Evolutionary conservation across 2,329 filamentous ascomycete species (phyloP).

Genomic region (Fusarium metavorans): DNA sequence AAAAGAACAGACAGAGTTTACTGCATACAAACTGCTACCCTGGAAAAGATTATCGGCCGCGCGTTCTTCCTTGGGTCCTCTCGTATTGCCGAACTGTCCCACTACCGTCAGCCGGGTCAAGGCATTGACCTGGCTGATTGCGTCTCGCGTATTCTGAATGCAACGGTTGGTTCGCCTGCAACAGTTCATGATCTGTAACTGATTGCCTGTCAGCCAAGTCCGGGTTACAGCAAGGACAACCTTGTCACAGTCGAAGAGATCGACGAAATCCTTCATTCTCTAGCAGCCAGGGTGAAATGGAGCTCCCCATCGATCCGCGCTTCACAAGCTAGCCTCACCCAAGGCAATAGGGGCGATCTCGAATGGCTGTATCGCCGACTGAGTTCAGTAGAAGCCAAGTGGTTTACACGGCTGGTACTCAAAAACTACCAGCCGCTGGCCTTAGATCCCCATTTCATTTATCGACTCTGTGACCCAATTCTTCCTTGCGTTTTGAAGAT

Average conservation of each 20-base stretch:
- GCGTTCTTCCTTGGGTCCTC: conserved; percentile 74
- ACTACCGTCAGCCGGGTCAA: conserved; percentile 69
- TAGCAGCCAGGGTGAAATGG: conserved; percentile 77
- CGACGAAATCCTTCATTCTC: conserved; percentile 71
- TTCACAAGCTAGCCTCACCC: conserved; percentile 41
- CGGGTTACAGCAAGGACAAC: conserved; percentile 43
- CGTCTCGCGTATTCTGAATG: conserved; percentile 72
- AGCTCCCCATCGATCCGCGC: conserved; percentile 73
- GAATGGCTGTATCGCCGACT: conserved; percentile 69
- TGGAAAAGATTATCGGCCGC: conserved; percentile 76
- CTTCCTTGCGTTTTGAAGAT: conserved; percentile 78
- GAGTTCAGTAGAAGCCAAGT: conserved; percentile 80
- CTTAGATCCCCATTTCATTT: conserved; percentile 67
- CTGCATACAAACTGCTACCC: conserved; percentile 69
- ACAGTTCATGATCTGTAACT: background rate
- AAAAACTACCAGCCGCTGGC: conserved; percentile 79
- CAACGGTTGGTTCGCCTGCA: conserved; percentile 61
- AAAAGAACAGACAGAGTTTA: conserved; percentile 84
- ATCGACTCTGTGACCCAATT: conserved; percentile 74
- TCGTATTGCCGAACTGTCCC: conserved; percentile 70
- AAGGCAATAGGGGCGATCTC: conserved; percentile 59
- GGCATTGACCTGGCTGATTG: conserved; percentile 78
- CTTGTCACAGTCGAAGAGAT: conserved; percentile 78
- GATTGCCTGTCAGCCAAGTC: conserved; percentile 58
- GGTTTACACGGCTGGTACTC: conserved; percentile 84